Conservation (phyloP, 225 moss, liverwort and hornwort genomes). For the Pseudisothecium myosuroides region DNA sequence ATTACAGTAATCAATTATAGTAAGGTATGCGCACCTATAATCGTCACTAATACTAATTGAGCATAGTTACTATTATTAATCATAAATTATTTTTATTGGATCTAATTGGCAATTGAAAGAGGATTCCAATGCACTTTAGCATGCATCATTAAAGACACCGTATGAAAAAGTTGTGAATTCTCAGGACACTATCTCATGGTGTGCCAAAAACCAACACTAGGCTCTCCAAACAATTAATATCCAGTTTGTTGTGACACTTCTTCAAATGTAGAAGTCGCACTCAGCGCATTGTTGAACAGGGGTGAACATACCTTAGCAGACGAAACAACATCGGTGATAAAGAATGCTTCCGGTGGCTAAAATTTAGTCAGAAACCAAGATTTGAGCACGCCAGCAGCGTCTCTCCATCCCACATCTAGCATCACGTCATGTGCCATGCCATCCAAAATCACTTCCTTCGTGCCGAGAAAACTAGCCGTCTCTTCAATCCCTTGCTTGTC, state of each 20-base stretch:
- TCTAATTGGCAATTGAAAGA: background rate
- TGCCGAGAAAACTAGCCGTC: conserved; percentile 31
- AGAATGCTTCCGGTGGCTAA: background rate
- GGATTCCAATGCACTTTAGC: background rate
- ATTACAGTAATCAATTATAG: background rate
- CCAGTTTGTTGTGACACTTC: background rate
- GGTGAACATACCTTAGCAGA: background rate
- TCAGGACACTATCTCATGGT: too few relatives aligned
- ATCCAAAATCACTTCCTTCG: conserved; percentile 16
- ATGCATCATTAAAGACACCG: background rate
- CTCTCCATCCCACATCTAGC: conserved; percentile 37
- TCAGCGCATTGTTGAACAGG: background rate
- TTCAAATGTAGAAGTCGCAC: background rate
- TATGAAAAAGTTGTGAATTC: background rate
- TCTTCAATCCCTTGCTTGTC: conserved; percentile 46
- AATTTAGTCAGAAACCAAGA: conserved; percentile 19
- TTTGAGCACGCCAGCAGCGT: conserved; percentile 25
- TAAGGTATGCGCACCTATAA: background rate
- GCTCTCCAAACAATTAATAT: background rate
- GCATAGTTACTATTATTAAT: background rate
- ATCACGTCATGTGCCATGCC: conserved; percentile 47
- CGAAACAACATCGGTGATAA: background rate
- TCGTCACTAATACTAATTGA: background rate
- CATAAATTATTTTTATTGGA: background rate
- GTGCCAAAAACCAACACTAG: background rate